Conservation (phyloP, 2,329 filamentous ascomycete genomes). For the Hypoxylon sp. region DNA sequence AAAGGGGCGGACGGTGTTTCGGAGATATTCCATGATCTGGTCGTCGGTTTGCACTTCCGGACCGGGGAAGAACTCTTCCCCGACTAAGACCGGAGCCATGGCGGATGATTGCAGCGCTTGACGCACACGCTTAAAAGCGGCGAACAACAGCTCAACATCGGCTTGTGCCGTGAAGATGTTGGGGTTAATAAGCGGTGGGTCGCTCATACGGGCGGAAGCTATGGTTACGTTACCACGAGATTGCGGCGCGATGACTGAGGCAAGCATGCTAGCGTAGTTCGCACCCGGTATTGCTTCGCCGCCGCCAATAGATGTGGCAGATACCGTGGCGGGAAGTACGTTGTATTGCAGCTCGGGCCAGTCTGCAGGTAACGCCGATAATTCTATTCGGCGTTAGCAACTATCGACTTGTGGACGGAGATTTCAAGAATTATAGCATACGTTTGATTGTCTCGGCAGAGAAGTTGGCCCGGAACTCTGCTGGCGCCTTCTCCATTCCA, state of each 20-base stretch:
- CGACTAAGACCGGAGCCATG: conserved; percentile 76
- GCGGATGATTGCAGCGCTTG: conserved; percentile 73
- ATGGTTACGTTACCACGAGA: conserved; percentile 73
- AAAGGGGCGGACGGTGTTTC: conserved; percentile 45
- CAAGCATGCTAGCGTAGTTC: conserved; percentile 51
- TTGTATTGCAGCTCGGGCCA: conserved; percentile 56
- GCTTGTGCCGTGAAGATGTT: conserved; percentile 51
- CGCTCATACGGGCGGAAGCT: conserved; percentile 62
- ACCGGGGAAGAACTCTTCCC: conserved; percentile 73
- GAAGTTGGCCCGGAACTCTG: conserved; percentile 35
- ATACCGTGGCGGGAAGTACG: conserved; percentile 26
- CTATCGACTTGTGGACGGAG: neutral
- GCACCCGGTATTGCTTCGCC: conserved; percentile 35
- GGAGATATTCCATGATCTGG: conserved; percentile 59
- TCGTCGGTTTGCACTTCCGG: conserved; percentile 72
- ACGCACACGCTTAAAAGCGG: conserved; percentile 74
- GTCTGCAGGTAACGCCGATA: conserved; percentile 51
- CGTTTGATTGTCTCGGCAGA: conserved; percentile 29
- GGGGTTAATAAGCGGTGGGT: conserved; percentile 53
- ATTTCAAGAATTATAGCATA: neutral
- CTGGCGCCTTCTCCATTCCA: conserved; percentile 53
- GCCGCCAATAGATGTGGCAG: conserved; percentile 4
- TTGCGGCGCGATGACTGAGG: conserved; percentile 49
- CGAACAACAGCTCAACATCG: conserved; percentile 77
- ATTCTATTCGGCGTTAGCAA: conserved; percentile 8